Evolutionary conservation across 352 stramenopile genomes (phyloP).

Genomic region (Globisporangium abappressorium): DNA sequence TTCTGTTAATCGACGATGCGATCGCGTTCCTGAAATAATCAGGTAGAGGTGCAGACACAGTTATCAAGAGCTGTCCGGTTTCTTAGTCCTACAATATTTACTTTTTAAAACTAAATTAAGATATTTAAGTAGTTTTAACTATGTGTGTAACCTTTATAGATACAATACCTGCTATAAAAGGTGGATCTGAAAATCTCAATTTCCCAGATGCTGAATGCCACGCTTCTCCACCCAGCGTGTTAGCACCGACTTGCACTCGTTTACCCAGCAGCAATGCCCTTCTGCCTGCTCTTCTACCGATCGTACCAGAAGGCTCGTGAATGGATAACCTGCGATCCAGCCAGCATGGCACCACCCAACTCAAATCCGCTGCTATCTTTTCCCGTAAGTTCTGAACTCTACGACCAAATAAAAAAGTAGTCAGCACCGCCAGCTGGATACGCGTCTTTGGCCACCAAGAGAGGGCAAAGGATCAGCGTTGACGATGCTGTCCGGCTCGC

Average conservation of each 20-base stretch:
- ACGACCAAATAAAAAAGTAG: neutral
- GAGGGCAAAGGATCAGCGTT: neutral
- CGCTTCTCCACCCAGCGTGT: conserved; percentile 7
- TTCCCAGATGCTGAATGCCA: conserved; percentile 4
- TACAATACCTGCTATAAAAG: neutral
- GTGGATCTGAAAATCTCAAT: neutral
- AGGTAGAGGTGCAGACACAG: conserved; percentile 3
- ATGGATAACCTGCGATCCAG: conserved; percentile 1
- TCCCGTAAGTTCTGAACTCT: neutral
- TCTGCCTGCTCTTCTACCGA: conserved; percentile 3
- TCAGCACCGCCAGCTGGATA: conserved; percentile 15
- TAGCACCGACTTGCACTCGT: neutral
- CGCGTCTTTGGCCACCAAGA: neutral
- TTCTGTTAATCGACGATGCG: neutral
- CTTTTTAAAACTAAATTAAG: too few relatives aligned
- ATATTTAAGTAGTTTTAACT: too few relatives aligned
- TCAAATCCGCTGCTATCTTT: neutral
- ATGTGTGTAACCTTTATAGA: too few relatives aligned
- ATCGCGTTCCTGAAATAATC: neutral
- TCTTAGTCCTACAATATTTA: neutral
- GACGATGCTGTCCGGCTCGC: conserved; percentile 4
- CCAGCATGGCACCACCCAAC: neutral
- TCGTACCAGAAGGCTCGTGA: neutral
- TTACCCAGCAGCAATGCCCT: neutral
- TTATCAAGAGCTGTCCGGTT: conserved; percentile 2